Evolutionary conservation across 345 rosid genomes (phyloP).

Genomic region (Ceriops tagal): DNA sequence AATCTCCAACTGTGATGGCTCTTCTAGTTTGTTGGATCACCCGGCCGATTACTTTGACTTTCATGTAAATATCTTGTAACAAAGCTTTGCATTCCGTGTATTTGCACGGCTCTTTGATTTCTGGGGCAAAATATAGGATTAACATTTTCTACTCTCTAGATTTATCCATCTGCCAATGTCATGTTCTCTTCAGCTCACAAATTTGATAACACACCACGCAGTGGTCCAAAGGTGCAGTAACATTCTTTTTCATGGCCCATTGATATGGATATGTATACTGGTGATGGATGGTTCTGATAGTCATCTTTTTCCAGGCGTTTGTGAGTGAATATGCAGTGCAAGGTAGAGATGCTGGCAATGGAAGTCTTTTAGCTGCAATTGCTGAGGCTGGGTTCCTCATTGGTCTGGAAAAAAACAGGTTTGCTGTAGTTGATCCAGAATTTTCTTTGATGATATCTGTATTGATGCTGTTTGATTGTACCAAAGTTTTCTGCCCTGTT

Average conservation of each 20-base stretch:
- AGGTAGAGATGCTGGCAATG: slow-evolving; percentile 76
- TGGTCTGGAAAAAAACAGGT: slow-evolving; percentile 97
- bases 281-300: slow-evolving; percentile 1
- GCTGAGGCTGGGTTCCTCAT: slow-evolving; percentile 92
- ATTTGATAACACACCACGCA: slow-evolving; percentile 66
- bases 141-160: slow-evolving; percentile 32
- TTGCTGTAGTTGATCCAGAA: not conserved
- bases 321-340: slow-evolving; percentile 95
- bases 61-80: slow-evolving; percentile 47
- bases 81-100: not conserved
- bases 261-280: not conserved
- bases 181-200: slow-evolving; percentile 61
- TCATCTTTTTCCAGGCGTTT: slow-evolving; percentile 60
- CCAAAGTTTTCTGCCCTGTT: too few species aligned
- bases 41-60: slow-evolving; percentile 86
- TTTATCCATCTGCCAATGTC: slow-evolving; percentile 67
- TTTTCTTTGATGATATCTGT: too few species aligned
- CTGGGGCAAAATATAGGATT: not conserved
- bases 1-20: slow-evolving; percentile 93
- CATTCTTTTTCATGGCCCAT: slow-evolving; percentile 1
- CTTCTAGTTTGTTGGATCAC: slow-evolving; percentile 66
- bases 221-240: slow-evolving; percentile 72
- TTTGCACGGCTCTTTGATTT: not conserved
- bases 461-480: too few species aligned
- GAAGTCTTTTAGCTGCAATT: slow-evolving; percentile 85